Conservation (phyloP, 2,329 filamentous ascomycete genomes). For the Aspergillus pseudonomiae region DNA sequence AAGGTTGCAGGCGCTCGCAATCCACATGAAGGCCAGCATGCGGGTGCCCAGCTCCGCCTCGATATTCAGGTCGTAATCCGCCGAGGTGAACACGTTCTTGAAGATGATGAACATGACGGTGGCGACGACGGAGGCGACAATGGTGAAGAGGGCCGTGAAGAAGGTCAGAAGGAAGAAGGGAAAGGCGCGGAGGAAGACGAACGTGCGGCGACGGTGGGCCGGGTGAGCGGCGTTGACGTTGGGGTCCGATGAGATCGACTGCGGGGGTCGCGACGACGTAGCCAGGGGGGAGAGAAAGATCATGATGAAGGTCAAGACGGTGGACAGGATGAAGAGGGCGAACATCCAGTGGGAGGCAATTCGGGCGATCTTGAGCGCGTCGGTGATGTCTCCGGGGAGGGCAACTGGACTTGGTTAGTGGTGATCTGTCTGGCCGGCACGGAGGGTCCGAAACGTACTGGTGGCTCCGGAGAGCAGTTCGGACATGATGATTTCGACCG, state of each 20-base stretch:
- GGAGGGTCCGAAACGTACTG: constrained; percentile 51
- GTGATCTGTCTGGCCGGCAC: neutral
- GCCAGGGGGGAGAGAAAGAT: constrained; percentile 65
- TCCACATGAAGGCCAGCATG: constrained; percentile 92
- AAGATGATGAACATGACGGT: constrained; percentile 85
- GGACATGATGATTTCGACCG: constrained; percentile 75
- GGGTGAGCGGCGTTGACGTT: constrained; percentile 30
- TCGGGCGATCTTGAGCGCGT: constrained; percentile 73
- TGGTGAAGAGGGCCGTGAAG: constrained; percentile 67
- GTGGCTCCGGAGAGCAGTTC: constrained; percentile 81
- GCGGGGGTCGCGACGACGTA: constrained; percentile 44
- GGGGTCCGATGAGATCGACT: constrained; percentile 34
- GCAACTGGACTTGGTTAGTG: constrained; percentile 57
- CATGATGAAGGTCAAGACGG: constrained; percentile 71
- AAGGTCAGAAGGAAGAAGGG: constrained; percentile 70
- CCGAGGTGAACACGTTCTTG: constrained; percentile 70
- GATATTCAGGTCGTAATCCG: constrained; percentile 75
- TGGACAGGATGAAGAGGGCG: constrained; percentile 75
- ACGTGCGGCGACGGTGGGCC: constrained; percentile 40
- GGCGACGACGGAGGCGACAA: constrained; percentile 72
- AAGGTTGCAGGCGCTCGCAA: constrained; percentile 67
- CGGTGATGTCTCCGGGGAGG: constrained; percentile 72
- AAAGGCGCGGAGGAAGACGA: constrained; percentile 57
- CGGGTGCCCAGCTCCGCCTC: constrained; percentile 66
- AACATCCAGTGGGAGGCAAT: constrained; percentile 86